A percentile compares a stretch with the other conserved stretches of the same genome.
Conservation (phyloP, 2,329 filamentous ascomycete species). For the Tolypocladium ovalisporum region DNA sequence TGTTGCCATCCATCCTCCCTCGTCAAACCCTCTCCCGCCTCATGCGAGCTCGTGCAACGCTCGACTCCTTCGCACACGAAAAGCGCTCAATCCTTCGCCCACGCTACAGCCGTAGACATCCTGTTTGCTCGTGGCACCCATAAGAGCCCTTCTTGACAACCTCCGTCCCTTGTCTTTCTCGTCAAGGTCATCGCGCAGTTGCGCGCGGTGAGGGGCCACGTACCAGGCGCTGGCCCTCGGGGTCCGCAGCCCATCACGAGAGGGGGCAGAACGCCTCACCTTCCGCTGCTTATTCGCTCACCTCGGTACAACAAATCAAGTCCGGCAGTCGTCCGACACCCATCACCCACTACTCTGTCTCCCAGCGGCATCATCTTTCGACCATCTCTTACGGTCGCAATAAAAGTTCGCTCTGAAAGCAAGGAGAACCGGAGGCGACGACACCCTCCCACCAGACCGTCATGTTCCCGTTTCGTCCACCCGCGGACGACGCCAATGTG, state of each 20-base stretch:
- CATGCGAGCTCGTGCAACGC: neutral
- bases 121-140: neutral
- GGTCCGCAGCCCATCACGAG: neutral
- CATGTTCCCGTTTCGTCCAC: slow-evolving; percentile 23
- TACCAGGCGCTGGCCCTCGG: neutral
- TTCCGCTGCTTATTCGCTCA: neutral
- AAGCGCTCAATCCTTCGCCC: neutral
- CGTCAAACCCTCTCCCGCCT: neutral
- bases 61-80: neutral
- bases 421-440: neutral
- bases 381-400: neutral
- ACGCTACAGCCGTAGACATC: neutral
- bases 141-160: neutral
- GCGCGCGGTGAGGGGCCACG: neutral
- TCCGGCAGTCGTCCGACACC: neutral
- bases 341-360: neutral
- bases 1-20: neutral
- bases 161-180: neutral
- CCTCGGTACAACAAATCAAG: neutral
- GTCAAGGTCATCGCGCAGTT: neutral
- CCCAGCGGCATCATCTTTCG: neutral
- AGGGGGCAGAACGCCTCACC: neutral
- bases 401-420: too few species aligned
- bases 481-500: slow-evolving; percentile 22
- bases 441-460: neutral